Base-by-base conservation (phyloP, 2,329 filamentous ascomycete genomes). In the Neofusicoccum laricinum region DNA sequence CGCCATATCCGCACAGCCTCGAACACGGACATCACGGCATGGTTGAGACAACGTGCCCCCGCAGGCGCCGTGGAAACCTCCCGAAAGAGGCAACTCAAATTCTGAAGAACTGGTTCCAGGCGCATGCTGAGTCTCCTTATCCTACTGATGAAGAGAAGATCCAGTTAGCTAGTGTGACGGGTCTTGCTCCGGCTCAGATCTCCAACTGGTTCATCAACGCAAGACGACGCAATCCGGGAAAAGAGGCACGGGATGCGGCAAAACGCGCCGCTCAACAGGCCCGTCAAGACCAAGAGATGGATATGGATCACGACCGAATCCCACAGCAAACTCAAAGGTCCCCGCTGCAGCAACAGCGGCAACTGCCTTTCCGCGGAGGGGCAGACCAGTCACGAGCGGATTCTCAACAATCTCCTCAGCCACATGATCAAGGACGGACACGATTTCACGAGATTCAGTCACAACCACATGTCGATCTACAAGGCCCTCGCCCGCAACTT, bases 61-160 rank as follows among this genome's bases (percentile, higher is more conserved):
- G 46, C 25, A 64, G 30, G n/a, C 63, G 55, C 25, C 63, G 93
- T 43, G 93, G 93, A 1, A 97, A 97, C 72, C 82, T 97, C 2
- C 93, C 93, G n/a, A 96, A 96, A 73, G 90, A 93, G 63, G 91
- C 92, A 0, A 97, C 92, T 0, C 90, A 93, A 73, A 88, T 91
- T 68, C 81, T 97, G 45, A 86, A 90, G 62, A 81, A 86, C 0
- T 97, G 93, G 93, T 93, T 96, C 68, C 78, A 88, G 59, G 83
- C 84, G n/a, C 90, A 95, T 75, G 77, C 93, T 7, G 82, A 88
- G 66, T 91, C 93, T 73, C 91, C 91, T 0, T 95, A 95, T 72
- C 91, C 91, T 0, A 92, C 88, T 2, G 91, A 94, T 74, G 91
- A 94, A 67, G 90, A 94, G 78, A 95, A 95, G 77, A 89, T 92